Percentiles rank a stretch among this genome's conserved stretches.
Conservation (phyloP, 495 filamentous ascomycete genomes). For the Penicillium taxi region DNA sequence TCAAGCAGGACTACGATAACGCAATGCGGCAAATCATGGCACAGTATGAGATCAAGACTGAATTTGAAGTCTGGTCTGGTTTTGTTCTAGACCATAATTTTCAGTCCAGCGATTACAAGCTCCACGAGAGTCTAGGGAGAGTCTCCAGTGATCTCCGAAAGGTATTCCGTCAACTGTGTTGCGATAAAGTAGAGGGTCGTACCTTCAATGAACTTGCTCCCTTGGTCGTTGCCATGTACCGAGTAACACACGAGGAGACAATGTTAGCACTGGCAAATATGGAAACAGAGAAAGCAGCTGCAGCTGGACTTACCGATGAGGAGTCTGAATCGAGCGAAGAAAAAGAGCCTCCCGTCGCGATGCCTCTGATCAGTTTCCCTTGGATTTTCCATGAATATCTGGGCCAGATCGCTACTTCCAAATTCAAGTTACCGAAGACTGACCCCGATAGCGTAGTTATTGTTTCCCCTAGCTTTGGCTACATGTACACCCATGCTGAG, state of each 20-base stretch:
- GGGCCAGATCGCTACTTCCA: slow-evolving; percentile 56
- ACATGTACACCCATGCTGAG: slow-evolving; percentile 8
- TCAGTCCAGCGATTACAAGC: slow-evolving; percentile 66
- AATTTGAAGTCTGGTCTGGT: slow-evolving; percentile 85
- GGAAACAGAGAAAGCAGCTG: slow-evolving; percentile 11
- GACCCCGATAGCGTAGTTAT: neutral
- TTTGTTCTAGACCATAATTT: slow-evolving; percentile 69
- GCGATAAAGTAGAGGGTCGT: slow-evolving; percentile 52
- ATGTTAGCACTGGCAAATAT: slow-evolving; percentile 37
- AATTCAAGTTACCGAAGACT: slow-evolving; percentile 11
- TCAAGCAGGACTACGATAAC: slow-evolving; percentile 74
- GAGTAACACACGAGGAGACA: slow-evolving; percentile 66
- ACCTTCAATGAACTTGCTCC: slow-evolving; percentile 53
- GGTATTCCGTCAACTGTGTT: slow-evolving; percentile 56
- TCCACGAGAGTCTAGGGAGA: slow-evolving; percentile 70
- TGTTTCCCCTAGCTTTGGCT: neutral
- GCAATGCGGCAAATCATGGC: slow-evolving; percentile 74
- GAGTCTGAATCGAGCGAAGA: slow-evolving; percentile 23
- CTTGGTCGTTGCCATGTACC: slow-evolving; percentile 82
- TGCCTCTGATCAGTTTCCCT: slow-evolving; percentile 88
- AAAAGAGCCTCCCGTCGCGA: slow-evolving; percentile 39
- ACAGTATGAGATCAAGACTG: slow-evolving; percentile 75
- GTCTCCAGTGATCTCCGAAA: slow-evolving; percentile 58
- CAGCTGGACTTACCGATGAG: slow-evolving; percentile 14
- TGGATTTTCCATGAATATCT: slow-evolving; percentile 78